Evolutionary conservation across 495 filamentous ascomycete genomes (phyloP).

Genomic region (Tuber microsphaerosporum): DNA sequence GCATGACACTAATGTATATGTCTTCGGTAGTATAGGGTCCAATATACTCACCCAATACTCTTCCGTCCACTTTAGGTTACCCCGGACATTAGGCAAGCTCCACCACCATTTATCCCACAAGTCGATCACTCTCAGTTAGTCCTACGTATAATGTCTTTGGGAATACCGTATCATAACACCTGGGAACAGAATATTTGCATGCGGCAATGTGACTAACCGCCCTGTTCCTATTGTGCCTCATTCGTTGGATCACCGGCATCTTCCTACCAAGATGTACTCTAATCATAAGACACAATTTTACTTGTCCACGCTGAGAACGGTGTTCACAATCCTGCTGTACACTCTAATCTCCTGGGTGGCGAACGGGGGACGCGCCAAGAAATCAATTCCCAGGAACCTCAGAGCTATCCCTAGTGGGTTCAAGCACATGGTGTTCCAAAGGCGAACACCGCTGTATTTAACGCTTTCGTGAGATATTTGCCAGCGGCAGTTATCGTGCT

Average conservation of each 20-base stretch:
- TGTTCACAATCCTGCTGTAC: conserved; percentile 88
- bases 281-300: conserved; percentile 78
- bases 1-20: no score
- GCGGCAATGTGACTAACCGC: conserved; percentile 87
- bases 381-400: conserved; percentile 57
- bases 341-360: conserved; percentile 71
- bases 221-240: conserved; percentile 70
- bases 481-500: conserved; percentile 85
- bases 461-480: conserved; percentile 55
- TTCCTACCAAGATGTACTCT: conserved; percentile 63
- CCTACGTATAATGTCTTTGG: no score
- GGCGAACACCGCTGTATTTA: conserved; percentile 52
- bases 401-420: neutral
- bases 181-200: no score
- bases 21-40: no score
- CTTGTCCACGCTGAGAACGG: conserved; percentile 75
- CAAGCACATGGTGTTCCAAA: conserved; percentile 29
- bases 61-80: neutral
- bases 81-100: neutral
- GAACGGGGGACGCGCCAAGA: conserved; percentile 53
- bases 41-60: neutral
- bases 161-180: conserved; percentile 46
- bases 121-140: neutral
- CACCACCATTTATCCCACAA: neutral
- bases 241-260: conserved; percentile 59